Base-by-base conservation (phyloP, 1,139 yeast genomes). In the Taphrina flavorubra region DNA sequence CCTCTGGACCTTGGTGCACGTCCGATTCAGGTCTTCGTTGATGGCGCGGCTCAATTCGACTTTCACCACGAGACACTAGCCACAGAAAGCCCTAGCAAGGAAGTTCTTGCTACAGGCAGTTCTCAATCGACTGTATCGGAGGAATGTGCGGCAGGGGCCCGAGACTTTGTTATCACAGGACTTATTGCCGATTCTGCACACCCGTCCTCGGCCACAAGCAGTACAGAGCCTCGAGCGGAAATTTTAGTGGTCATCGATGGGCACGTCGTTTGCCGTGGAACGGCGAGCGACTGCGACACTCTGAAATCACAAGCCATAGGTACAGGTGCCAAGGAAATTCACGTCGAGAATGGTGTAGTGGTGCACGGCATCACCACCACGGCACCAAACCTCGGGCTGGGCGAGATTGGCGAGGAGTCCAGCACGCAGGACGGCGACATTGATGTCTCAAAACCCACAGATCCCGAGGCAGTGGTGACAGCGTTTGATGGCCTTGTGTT, bases 1-100 rank as follows among this genome's bases (percentile, higher is more conserved):
- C 65, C 65, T 5, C 49, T 60, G 16, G 57, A 49, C n/a, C 57
- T 60, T 37, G 65, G 65, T 20, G 65, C 65, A 6, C 56, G 49
- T 37, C 65, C 65, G 16, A 51, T 60, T 13, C 57, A 60, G 47
- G 65, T 60, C n/a, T 60, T 49, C 18, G 47, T 60, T 11, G 65
- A 60, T 49, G 65, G 65, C 4, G 57, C 34, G n/a, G 46, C 57
- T n/a, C 57, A 49, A 40, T 49, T 60, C 18, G 65, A 60, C 57
- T 37, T 60, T 39, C 10, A 49, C 49, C 57, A 49, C 57, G 57
- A 60, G 31, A 6, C 34, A 13, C 57, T 60, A 36, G 13, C 11
- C 36, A 7, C 60, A 6, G 39, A n/a, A 11, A 16, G 14, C 7
- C 39, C 60, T 34, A 31, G 20, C 8, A 13, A 31, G 34, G 58